Base-by-base conservation (phyloP, 75 land plant genomes). In the Picea glauca region DNA sequence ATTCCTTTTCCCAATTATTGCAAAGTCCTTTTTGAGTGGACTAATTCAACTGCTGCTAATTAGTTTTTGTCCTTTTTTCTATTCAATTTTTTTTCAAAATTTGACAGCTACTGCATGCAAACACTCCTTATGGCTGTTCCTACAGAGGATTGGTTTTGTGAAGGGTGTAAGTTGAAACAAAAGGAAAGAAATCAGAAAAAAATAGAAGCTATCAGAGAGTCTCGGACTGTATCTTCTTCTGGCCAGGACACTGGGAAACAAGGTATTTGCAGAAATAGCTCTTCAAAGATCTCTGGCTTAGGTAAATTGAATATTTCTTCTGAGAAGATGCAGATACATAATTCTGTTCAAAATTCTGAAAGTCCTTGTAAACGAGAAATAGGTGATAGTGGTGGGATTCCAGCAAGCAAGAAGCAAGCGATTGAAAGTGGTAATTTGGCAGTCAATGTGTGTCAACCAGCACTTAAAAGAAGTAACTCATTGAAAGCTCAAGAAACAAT, bases 41-140 rank as follows among this genome's bases (percentile, higher is more conserved):
- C 30, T 31, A 65, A 32, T 33, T 65, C 33, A 9, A 0, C 17
- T 14, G 33, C 5, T 65, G 68, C 38, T 65, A 43, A 43, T 65
- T 65, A 65, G 31, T 65, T 65, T 23, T 43, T 43, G 5, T 14
- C 68, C 15, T 14, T 33, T 32, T 65, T 65, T 30, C 33, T 14
- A 65, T 32, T 33, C 21, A 40, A 18, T 68, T 1, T 38, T 40
- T 31, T 68, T 68, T 68, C 72, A 18, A 38, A 46, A 46, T 13
- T 68, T 64, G 23, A 31, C 80, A 84, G 86, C 31, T 84, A 84
- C 83, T 84, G 86, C 80, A 81, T 81, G 83, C 79, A 74, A 56
- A 74, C 31, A 35, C 83, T 76, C 33, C 63, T 77, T 73, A 64
- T 30, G 21, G 58, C 33, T 30, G 32, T 84, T 18, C 86, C 86